These are phyloP conservation scores for Penicillium crustosum DNA, from an alignment of 2,329 filamentous ascomycete species.

Conservation along the genomic window DNA sequence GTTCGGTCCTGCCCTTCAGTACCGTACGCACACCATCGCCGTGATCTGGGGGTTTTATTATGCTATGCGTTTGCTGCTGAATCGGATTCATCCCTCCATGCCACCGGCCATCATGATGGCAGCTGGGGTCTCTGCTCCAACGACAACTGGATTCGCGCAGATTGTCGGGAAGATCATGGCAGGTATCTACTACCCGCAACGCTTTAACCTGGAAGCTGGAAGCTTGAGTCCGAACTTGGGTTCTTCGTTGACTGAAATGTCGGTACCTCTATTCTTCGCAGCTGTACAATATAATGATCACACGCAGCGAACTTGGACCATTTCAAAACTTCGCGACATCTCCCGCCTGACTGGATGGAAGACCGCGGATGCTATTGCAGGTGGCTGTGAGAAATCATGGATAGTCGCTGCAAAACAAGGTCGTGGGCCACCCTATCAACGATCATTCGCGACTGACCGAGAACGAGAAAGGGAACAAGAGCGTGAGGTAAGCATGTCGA, in stretches of 20 bases:
- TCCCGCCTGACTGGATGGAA: slow-evolving; percentile 83
- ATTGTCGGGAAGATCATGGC: slow-evolving; percentile 78
- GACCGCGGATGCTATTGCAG: slow-evolving; percentile 75
- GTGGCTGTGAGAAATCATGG: slow-evolving; percentile 84
- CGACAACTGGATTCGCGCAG: slow-evolving; percentile 70
- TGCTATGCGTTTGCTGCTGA: slow-evolving; percentile 77
- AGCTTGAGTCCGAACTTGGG: slow-evolving; percentile 75
- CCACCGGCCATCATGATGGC: slow-evolving; percentile 87
- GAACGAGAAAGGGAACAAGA: slow-evolving; percentile 7
- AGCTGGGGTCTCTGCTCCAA: slow-evolving; percentile 70
- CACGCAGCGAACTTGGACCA: slow-evolving; percentile 73
- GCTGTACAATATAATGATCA: slow-evolving; percentile 74
- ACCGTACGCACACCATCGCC: slow-evolving; percentile 82
- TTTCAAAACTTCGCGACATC: slow-evolving; percentile 72
- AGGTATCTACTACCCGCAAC: slow-evolving; percentile 57
- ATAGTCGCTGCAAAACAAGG: slow-evolving; percentile 70
- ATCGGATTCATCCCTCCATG: slow-evolving; percentile 83
- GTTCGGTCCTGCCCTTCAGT: slow-evolving; percentile 78
- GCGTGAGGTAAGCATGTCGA: slow-evolving; percentile 15
- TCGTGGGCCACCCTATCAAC: slow-evolving; percentile 71
- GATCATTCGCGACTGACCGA: slow-evolving; percentile 21
- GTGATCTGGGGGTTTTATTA: slow-evolving; percentile 86
- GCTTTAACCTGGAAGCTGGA: slow-evolving; percentile 34
- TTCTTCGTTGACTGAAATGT: slow-evolving; percentile 77
- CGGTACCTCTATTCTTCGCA: slow-evolving; percentile 82